A percentile compares a stretch with the other conserved stretches of the same genome.
Conservation (phyloP, 345 rosid genomes). For the Erodium maritimum region DNA sequence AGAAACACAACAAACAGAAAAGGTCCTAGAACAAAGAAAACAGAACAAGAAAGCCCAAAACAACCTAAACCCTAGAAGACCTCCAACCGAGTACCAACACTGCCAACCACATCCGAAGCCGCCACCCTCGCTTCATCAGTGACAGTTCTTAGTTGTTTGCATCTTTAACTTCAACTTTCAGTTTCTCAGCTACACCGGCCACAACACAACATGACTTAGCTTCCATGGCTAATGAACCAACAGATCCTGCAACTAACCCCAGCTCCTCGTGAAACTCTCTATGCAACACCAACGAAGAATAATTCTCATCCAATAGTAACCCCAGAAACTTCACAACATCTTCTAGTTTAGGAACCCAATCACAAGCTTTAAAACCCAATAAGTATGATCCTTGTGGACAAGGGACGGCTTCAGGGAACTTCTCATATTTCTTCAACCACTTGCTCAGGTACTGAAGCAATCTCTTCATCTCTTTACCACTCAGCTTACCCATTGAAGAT, state of each 20-base stretch:
- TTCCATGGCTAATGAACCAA: conserved; percentile 50
- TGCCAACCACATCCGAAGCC: no score
- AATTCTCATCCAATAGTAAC: conserved; percentile 62
- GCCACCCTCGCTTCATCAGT: no score
- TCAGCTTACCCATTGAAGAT: conserved; percentile 44
- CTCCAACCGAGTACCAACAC: no score
- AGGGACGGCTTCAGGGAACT: conserved; percentile 64
- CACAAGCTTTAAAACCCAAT: conserved; percentile 49
- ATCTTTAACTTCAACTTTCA: conserved; percentile 30
- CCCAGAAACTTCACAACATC: conserved; percentile 50
- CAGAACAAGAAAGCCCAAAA: no score
- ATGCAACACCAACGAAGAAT: conserved; percentile 54
- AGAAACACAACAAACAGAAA: no score
- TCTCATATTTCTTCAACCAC: conserved; percentile 73
- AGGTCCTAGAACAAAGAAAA: no score
- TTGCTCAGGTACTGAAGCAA: conserved; percentile 55
- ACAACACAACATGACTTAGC: conserved; percentile 38
- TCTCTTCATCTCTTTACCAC: conserved; percentile 49
- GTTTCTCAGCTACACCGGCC: conserved; percentile 30
- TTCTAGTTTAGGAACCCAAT: conserved; percentile 70
- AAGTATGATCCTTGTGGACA: conserved; percentile 47
- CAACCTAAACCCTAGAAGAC: no score
- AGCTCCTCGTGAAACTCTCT: conserved; percentile 66
- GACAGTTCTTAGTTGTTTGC: not conserved
- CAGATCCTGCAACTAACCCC: conserved; percentile 32